Evolutionary conservation across 2,329 filamentous ascomycete species (phyloP), one percentile per base, ranked within the genome.

Genomic region (Ceratocystis harringtonii): DNA sequence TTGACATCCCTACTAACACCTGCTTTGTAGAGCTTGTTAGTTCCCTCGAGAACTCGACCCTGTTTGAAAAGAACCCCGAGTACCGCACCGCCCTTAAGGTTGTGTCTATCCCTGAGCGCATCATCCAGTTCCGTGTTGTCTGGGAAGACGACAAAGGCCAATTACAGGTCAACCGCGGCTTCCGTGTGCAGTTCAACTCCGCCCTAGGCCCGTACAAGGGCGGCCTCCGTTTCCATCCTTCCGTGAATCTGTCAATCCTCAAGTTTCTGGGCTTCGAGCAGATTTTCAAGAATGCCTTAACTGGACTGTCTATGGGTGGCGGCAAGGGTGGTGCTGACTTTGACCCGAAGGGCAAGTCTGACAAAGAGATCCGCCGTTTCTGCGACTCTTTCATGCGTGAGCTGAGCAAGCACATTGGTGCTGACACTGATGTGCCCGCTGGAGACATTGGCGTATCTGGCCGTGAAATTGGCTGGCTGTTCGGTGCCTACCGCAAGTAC

Each of bases 251-350:
- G 73, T 85, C 83, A 69, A 84, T 87, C 73, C 84, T 99, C 73
- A 99, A 99, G 82, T 97, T 97, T 80, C 84, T 99, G 74, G 94
- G 92, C 70, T 97, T 97, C 73, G 94, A 99, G 85, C 94, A 97
- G 81, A 95, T 92, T 79, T 97, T 97, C 84, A 97, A 97, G 85
- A 97, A 97, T 89, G 94, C 94, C 71, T 81, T 97, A 71, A 97
- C 94, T 68, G 94, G 94, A 74, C 79, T 76, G 80, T 76, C 73
- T 72, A 96, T 99, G 86, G 94, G 94, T 70, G 94, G 94, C 79
- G 94, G 89, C 74, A 97, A 97, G 82, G 94, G 94, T 79, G 94
- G 94, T 73, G 87, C 92, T 76, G 94, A 97, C 81, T 97, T 99
- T 76, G 91, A 97, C 79, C 94, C 94, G 77, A 99, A 97, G 85